Conservation (phyloP, 352 stramenopile species). For the Globisporangium heterothallicum region DNA sequence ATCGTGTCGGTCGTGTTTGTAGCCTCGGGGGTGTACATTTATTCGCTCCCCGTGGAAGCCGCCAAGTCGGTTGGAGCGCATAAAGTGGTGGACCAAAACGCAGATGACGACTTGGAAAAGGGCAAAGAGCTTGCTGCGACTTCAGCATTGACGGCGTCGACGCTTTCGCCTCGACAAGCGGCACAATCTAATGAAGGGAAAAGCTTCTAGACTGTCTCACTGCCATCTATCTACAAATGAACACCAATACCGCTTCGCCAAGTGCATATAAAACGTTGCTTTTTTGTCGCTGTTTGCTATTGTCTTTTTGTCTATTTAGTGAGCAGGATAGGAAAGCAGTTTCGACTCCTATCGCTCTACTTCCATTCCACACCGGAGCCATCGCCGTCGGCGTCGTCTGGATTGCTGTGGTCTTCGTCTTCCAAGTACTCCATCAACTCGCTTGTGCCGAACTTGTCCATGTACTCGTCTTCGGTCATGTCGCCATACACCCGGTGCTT, state of each 20-base stretch:
- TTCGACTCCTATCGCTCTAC: conserved; percentile 20
- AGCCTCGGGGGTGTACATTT: conserved; percentile 73
- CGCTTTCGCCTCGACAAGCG: not conserved
- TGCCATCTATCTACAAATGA: too few species aligned
- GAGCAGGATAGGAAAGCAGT: not conserved
- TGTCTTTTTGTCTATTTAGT: too few species aligned
- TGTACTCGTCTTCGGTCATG: conserved; percentile 83
- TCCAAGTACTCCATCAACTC: conserved; percentile 81
- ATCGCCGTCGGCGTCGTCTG: conserved; percentile 22
- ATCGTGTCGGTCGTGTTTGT: conserved; percentile 59
- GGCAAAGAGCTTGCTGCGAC: conserved; percentile 1
- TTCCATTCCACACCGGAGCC: conserved; percentile 58
- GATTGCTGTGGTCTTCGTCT: conserved; percentile 46
- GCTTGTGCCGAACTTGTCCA: conserved; percentile 83
- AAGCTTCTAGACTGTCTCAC: not conserved
- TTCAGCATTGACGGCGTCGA: not conserved
- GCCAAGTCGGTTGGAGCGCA: not conserved
- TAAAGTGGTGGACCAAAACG: too few species aligned
- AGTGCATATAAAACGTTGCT: too few species aligned
- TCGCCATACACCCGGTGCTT: conserved; percentile 77
- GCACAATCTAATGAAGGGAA: not conserved
- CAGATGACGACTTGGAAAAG: conserved; percentile 2
- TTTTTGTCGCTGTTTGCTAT: too few species aligned
- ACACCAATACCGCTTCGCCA: too few species aligned
- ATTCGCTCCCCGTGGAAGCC: conserved; percentile 53